Conservation (phyloP, 148 eudicot genomes). For the Fagopyrum esculentum region DNA sequence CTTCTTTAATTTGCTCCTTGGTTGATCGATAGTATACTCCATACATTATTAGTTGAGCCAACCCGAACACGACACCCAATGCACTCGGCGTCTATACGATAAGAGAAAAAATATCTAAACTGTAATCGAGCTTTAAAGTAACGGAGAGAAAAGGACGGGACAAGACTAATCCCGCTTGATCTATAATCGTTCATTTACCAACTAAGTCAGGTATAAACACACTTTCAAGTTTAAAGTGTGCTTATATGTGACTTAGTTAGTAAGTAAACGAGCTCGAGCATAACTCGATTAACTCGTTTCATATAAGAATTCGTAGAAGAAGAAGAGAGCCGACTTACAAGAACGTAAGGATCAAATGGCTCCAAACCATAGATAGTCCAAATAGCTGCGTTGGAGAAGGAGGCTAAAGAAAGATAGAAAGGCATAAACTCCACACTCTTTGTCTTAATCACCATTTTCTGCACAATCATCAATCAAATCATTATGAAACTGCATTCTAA, state of each 20-base stretch:
- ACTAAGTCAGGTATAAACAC: no score
- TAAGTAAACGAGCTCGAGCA: background rate
- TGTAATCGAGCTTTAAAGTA: no score
- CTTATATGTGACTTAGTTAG: background rate
- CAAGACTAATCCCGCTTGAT: no score
- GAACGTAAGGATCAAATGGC: slow-evolving; percentile 12
- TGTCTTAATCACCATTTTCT: slow-evolving; percentile 14
- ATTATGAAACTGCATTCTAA: background rate
- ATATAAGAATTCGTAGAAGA: background rate
- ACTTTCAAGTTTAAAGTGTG: no score
- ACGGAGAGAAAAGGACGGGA: no score
- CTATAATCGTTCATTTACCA: no score
- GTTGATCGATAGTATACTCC: slow-evolving; percentile 12
- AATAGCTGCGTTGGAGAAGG: background rate
- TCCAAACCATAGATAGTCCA: slow-evolving; percentile 15
- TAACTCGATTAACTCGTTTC: no score
- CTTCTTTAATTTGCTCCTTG: slow-evolving; percentile 1
- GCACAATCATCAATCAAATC: background rate
- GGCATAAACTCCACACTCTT: slow-evolving; percentile 15
- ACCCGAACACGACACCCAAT: slow-evolving; percentile 1
- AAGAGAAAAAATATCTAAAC: background rate
- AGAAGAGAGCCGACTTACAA: background rate
- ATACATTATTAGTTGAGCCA: slow-evolving; percentile 10
- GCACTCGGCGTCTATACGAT: slow-evolving; percentile 3
- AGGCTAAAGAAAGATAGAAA: slow-evolving; percentile 9